These are phyloP conservation scores for Neonectria magnoliae DNA, from an alignment of 2,329 filamentous ascomycete species.

Conservation along the genomic window DNA sequence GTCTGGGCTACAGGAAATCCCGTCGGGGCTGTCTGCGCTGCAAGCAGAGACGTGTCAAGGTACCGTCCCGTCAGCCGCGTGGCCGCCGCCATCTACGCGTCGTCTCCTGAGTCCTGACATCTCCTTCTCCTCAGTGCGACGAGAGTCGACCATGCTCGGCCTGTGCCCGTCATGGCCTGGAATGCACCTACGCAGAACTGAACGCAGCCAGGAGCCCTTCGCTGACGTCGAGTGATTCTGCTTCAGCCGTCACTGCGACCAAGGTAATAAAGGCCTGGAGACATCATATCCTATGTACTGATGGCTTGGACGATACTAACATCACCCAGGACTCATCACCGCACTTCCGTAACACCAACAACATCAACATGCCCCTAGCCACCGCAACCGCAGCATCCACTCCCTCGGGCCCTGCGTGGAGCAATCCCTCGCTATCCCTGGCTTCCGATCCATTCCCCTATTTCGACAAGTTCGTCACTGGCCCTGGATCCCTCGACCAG, in stretches of 20 bases:
- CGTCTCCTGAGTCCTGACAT: not conserved
- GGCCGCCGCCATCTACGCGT: not conserved
- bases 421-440: slow-evolving; percentile 15
- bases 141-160: slow-evolving; percentile 51
- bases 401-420: slow-evolving; percentile 2
- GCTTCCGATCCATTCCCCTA: slow-evolving; percentile 34
- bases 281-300: too few species aligned
- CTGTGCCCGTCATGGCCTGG: slow-evolving; percentile 48
- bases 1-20: slow-evolving; percentile 50
- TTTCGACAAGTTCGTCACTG: slow-evolving; percentile 37
- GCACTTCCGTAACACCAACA: not conserved
- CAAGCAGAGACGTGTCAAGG: slow-evolving; percentile 51
- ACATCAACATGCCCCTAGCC: not conserved
- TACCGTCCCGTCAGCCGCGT: slow-evolving; percentile 15
- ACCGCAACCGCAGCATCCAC: not conserved
- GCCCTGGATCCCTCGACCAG: slow-evolving; percentile 26
- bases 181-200: slow-evolving; percentile 44
- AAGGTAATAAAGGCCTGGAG: not conserved
- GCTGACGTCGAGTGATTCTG: slow-evolving; percentile 17
- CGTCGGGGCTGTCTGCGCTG: slow-evolving; percentile 49
- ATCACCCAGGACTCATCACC: too few species aligned
- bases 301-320: too few species aligned
- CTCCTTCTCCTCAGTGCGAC: slow-evolving; percentile 45
- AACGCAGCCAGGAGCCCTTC: slow-evolving; percentile 19
- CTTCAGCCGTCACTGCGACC: not conserved